These are phyloP conservation scores for Aspergillus funiculosus DNA, from an alignment of 495 filamentous ascomycete genomes.

Conservation along the genomic window DNA sequence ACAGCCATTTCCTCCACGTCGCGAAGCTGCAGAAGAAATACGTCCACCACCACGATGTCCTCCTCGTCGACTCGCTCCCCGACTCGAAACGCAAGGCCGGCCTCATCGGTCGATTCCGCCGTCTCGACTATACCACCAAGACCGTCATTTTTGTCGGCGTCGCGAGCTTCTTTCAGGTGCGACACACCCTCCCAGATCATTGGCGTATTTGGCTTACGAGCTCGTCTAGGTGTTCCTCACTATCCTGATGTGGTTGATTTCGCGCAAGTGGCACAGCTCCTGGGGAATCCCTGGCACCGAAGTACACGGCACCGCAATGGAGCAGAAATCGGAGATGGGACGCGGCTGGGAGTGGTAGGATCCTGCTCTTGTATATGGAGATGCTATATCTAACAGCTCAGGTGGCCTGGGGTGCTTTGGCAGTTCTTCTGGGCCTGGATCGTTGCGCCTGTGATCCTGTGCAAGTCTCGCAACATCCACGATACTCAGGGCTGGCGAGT, in stretches of 20 bases:
- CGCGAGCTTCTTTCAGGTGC: conserved; percentile 26
- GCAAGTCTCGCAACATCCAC: conserved; percentile 46
- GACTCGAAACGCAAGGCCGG: conserved; percentile 10
- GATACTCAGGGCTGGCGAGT: conserved; percentile 65
- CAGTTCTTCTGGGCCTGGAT: conserved; percentile 13
- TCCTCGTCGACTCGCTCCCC: background rate
- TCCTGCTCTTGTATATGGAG: too few species aligned
- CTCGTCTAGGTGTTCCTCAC: conserved; percentile 50
- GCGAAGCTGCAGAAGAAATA: conserved; percentile 42
- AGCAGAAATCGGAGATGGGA: conserved; percentile 35
- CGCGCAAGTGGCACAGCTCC: conserved; percentile 58
- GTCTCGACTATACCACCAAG: conserved; percentile 26
- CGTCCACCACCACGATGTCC: conserved; percentile 16
- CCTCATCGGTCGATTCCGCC: conserved; percentile 24
- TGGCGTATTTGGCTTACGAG: background rate
- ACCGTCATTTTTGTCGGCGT: conserved; percentile 27
- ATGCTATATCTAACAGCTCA: conserved; percentile 20
- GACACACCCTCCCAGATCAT: background rate
- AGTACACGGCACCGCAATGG: conserved; percentile 32
- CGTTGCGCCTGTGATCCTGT: conserved; percentile 40
- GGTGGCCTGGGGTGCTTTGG: conserved; percentile 57
- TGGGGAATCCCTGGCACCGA: conserved; percentile 49
- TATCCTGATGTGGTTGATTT: conserved; percentile 57
- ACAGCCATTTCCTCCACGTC: conserved; percentile 59
- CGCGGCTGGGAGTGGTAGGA: conserved; percentile 61